phyloP scores from a whole-genome alignment of 2,329 filamentous ascomycete species.

The Trichophyton equinum region DNA sequence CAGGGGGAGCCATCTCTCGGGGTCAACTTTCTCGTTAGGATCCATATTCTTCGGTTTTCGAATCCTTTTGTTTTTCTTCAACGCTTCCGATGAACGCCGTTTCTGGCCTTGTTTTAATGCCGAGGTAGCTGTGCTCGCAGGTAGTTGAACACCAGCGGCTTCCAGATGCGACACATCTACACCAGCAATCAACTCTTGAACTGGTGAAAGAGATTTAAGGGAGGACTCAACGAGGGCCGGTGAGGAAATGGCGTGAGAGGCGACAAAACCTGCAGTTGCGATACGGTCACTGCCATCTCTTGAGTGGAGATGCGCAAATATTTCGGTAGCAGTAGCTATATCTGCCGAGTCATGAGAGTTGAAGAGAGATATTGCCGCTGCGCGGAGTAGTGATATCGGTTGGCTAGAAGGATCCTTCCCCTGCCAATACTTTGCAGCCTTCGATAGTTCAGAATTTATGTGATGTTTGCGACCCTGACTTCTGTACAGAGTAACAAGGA shows the following conservation, averaged over 20 bases:
- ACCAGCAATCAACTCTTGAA: constrained; percentile 31
- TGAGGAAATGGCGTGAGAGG: constrained; percentile 53
- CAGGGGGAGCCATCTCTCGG: constrained; percentile 86
- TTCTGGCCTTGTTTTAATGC: constrained; percentile 23
- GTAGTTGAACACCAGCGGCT: constrained; percentile 29
- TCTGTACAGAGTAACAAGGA: constrained; percentile 67
- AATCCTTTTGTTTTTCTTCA: constrained; percentile 27
- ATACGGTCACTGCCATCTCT: constrained; percentile 53
- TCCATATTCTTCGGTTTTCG: constrained; percentile 44
- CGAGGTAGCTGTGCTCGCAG: constrained; percentile 20
- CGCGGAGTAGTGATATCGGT: constrained; percentile 57
- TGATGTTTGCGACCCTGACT: constrained; percentile 60
- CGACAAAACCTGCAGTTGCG: constrained; percentile 72
- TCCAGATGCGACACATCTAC: constrained; percentile 36
- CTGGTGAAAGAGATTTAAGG: constrained; percentile 27
- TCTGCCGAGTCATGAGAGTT: constrained; percentile 60
- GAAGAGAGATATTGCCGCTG: constrained; percentile 72
- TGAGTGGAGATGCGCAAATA: constrained; percentile 60
- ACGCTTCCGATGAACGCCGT: constrained; percentile 22
- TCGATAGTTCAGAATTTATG: constrained; percentile 60
- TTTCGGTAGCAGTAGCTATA: constrained; percentile 56
- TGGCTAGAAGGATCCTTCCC: constrained; percentile 44
- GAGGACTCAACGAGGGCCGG: constrained; percentile 26
- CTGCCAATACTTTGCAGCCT: constrained; percentile 72
- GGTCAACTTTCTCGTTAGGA: constrained; percentile 66